Evolutionary conservation across 106 monocot species (phyloP), one percentile per base, ranked within the genome.

Genomic region (Allium cepa): DNA sequence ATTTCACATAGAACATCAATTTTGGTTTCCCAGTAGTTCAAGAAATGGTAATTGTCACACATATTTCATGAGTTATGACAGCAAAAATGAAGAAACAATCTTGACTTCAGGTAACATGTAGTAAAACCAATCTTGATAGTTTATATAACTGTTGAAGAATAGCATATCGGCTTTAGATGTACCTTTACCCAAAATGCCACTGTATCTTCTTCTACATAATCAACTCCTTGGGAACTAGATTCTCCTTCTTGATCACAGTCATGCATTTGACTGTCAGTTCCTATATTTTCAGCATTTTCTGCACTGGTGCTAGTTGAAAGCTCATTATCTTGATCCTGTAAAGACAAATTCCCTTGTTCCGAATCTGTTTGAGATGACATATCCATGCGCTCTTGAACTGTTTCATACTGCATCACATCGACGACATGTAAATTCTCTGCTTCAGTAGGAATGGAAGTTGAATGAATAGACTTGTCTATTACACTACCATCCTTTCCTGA

Each of bases 131-230:
- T 55, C 53, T 12, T 55, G 53, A 55, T 55, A 17, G 10, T 7
- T 28, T 7, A 55, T 18, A 67, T 67, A 67, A 67, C 13, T 26
- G 17, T 52, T 15, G 1, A 53, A 56, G 17, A 46, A 56, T 7
- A 56, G 56, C 36, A 27, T 53, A 53, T 69, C 56, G n/a, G 36
- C 11, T 18, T 26, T 69, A 69, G 17, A 36, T 60, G 60, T 85
- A 92, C 92, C 88, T 92, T 92, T 57, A 92, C 85, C 92, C 92
- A 92, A 55, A 92, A 70, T 49, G 92, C 82, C 36, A 83, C 70
- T 51, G 87, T 50, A 59, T 76, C 72, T 73, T 83, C 75, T 65
- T 73, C 81, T 26, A 59, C 5, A 69, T 17, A 78, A 47, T 75
- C 69, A 60, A 49, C 53, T 51, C 51, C 77, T 48, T 53, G 28